Evolutionary conservation across 441 rosid genomes (phyloP), one percentile per base, ranked within the genome.

Genomic region (Capsella rubella): DNA sequence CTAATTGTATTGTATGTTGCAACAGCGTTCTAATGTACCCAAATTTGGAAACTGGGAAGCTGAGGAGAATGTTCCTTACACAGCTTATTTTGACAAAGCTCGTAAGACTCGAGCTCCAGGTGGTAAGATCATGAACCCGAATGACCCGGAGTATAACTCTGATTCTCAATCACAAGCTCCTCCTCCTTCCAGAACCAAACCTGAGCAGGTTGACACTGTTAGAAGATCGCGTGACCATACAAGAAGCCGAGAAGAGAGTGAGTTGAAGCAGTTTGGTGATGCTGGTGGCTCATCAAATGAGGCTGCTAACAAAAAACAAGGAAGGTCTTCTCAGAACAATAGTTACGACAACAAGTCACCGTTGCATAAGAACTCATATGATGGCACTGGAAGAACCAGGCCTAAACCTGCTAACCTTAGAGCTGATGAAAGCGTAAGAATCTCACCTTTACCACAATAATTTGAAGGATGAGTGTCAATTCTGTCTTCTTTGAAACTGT

Each of bases 31-130:
- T 1, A 86, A 78, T 31, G 97, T 92, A 51, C 97, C 99, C 0
- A 83, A 84, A 59, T 95, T 95, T 84, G 99, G 99, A 63, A 87
- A 95, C 71, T 95, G 97, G 97, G 97, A 89, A 14, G 74, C 83
- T 52, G 89, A 80, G 7, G 94, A 89, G 45, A 79, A 83, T 73
- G 86, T 87, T 73, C 95, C 97, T 47, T 92, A 92, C 78, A 95
- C 99, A 1, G 88, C 88, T 67, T 94, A 80, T 69, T 92, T 94
- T 56, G 97, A 92, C 3, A 89, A 90, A 77, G 99, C 97, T 6
- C 84, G 96, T 12, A 81, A 88, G 81, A 91, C 82, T 35, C 86
- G 93, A 71, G 77, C 66, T 10, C 64, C 77, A 0, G 91, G 87
- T 0, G 79, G 84, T 31, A 85, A 74, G 78, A 73, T 82, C 28